A percentile compares a stretch with the other conserved stretches of the same genome.
These are phyloP conservation scores for Calonectria multiphialidica DNA, from an alignment of 2,329 filamentous ascomycete species.

Conservation along the genomic window DNA sequence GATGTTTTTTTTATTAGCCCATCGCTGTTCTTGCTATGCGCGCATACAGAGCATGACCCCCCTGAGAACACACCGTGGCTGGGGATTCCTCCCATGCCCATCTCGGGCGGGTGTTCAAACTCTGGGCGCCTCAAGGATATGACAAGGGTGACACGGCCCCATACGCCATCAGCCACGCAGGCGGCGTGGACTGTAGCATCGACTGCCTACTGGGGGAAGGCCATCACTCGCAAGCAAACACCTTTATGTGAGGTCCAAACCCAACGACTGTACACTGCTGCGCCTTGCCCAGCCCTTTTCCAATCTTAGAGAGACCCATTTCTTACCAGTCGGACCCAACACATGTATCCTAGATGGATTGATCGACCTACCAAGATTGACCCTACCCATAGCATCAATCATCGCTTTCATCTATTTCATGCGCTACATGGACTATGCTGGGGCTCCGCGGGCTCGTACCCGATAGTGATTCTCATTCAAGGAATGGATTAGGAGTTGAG, in stretches of 20 bases:
- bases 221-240: neutral
- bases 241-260: neutral
- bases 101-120: neutral
- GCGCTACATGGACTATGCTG: neutral
- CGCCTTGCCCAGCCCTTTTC: neutral
- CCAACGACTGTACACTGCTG: neutral
- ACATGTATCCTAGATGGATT: neutral
- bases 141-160: conserved; percentile 1
- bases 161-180: conserved; percentile 6
- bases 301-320: neutral
- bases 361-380: neutral
- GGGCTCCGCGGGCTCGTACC: neutral
- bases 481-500: neutral
- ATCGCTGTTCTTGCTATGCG: neutral
- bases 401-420: conserved; percentile 1
- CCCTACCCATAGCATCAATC: neutral
- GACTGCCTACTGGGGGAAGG: neutral
- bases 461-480: neutral
- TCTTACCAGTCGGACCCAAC: neutral
- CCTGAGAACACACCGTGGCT: neutral
- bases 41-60: neutral
- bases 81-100: neutral
- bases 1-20: neutral
- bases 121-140: neutral
- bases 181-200: neutral